Evolutionary conservation across 306 rosid species (phyloP).

Genomic region (Spatholobus suberectus): DNA sequence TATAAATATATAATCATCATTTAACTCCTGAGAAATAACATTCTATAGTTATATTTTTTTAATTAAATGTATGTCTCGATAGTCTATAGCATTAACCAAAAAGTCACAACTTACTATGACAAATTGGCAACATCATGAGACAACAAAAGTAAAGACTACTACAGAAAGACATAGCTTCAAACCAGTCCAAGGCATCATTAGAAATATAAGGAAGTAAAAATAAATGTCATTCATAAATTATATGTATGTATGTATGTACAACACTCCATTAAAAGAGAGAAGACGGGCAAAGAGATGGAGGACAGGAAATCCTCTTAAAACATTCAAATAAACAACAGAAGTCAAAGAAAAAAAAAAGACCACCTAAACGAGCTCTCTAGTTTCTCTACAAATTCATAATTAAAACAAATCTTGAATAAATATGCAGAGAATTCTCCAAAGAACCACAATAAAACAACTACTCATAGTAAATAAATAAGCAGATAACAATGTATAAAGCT

Average conservation of each 20-base stretch:
- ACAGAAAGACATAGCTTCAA: too few relatives aligned
- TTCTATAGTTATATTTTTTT: too few relatives aligned
- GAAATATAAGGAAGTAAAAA: too few relatives aligned
- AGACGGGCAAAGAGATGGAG: neutral
- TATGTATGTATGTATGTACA: neutral
- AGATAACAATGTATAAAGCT: conserved; percentile 25
- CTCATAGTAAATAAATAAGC: conserved; percentile 1
- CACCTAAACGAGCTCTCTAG: neutral
- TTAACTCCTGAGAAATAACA: too few relatives aligned
- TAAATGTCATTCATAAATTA: neutral
- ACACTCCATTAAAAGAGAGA: neutral
- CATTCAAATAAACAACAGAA: neutral
- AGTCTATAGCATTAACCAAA: too few relatives aligned
- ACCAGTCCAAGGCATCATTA: too few relatives aligned
- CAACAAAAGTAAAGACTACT: too few relatives aligned
- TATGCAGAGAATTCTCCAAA: neutral
- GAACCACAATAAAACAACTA: conserved; percentile 9
- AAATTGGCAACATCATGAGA: too few relatives aligned
- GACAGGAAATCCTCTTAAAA: neutral
- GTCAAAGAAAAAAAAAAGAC: too few relatives aligned
- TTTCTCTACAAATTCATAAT: neutral
- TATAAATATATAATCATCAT: too few relatives aligned
- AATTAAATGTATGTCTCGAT: too few relatives aligned
- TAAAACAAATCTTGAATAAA: neutral
- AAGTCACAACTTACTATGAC: too few relatives aligned